Percentiles rank a stretch among this genome's conserved stretches.
Evolutionary conservation across 2,329 filamentous ascomycete genomes (phyloP).

Genomic region (Tolypocladium guangdongense): DNA sequence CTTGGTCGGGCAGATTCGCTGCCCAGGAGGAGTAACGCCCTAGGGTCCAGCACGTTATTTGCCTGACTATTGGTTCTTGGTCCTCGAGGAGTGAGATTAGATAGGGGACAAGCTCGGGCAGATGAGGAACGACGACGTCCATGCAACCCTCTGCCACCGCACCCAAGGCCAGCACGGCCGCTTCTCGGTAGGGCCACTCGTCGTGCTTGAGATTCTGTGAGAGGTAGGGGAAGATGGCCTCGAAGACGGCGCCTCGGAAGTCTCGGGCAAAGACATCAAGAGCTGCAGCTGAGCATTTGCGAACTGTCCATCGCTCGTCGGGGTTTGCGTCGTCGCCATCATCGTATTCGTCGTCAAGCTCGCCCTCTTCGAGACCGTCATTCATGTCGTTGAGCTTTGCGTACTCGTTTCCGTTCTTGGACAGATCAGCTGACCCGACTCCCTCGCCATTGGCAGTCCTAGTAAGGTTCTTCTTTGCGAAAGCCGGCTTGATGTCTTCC

Average conservation of each 20-base stretch:
- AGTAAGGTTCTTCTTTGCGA: slow-evolving; percentile 60
- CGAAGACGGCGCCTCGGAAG: slow-evolving; percentile 80
- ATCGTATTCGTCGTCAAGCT: slow-evolving; percentile 65
- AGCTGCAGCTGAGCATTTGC: slow-evolving; percentile 93
- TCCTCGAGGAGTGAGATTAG: slow-evolving; percentile 79
- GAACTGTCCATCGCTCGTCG: slow-evolving; percentile 87
- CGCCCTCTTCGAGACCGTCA: slow-evolving; percentile 77
- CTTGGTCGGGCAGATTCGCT: slow-evolving; percentile 56
- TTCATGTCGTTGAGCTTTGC: slow-evolving; percentile 49
- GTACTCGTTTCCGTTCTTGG: slow-evolving; percentile 41
- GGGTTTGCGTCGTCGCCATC: slow-evolving; percentile 71
- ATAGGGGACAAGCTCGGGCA: slow-evolving; percentile 84
- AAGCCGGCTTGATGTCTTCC: slow-evolving; percentile 86
- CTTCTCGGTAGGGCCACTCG: slow-evolving; percentile 88
- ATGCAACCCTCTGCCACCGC: slow-evolving; percentile 94
- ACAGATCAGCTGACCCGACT: slow-evolving; percentile 37
- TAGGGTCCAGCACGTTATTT: slow-evolving; percentile 97
- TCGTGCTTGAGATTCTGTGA: slow-evolving; percentile 78
- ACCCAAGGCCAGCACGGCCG: slow-evolving; percentile 85
- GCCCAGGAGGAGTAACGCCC: slow-evolving; percentile 92
- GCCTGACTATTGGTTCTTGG: slow-evolving; percentile 77
- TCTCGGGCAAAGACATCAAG: slow-evolving; percentile 89
- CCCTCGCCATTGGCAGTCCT: slow-evolving; percentile 45
- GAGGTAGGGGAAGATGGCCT: slow-evolving; percentile 84
- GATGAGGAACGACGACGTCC: slow-evolving; percentile 76